A percentile compares a stretch with the other conserved stretches of the same genome.
phyloP scores from a whole-genome alignment of 2,329 filamentous ascomycete species.

The Rhinocladiella mackenziei region DNA sequence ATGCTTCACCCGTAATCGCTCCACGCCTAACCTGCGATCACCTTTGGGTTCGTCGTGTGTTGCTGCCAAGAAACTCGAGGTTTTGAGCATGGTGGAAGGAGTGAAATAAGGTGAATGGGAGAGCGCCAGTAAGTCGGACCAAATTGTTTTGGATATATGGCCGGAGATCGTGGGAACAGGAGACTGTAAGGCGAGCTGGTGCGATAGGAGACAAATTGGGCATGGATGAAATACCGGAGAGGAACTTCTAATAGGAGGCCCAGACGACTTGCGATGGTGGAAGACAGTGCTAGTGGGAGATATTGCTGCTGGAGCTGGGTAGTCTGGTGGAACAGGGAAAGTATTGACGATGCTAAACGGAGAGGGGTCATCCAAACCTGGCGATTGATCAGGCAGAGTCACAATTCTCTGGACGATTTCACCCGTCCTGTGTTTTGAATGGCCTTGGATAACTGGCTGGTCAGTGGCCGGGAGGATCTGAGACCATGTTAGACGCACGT shows the following conservation, averaged over 20 bases:
- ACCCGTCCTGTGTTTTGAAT: constrained; percentile 1
- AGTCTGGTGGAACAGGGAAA: constrained; percentile 25
- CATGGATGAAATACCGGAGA: constrained; percentile 24
- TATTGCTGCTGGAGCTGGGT: constrained; percentile 15
- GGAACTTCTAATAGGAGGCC: constrained; percentile 16
- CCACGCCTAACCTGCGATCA: constrained; percentile 45
- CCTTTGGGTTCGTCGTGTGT: constrained; percentile 52
- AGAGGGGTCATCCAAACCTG: not conserved
- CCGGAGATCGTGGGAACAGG: no score
- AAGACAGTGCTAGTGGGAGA: constrained; percentile 24
- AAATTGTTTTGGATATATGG: constrained; percentile 49
- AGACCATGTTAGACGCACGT: constrained; percentile 20
- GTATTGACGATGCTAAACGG: constrained; percentile 8
- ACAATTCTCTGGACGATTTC: constrained; percentile 11
- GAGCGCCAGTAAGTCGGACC: constrained; percentile 39
- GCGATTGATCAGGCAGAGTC: constrained; percentile 13
- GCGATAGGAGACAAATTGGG: constrained; percentile 18
- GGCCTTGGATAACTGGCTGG: constrained; percentile 6
- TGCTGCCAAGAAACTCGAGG: constrained; percentile 53
- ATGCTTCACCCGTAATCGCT: constrained; percentile 40
- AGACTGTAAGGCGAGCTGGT: constrained; percentile 31
- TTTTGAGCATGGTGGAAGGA: constrained; percentile 51
- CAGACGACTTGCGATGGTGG: constrained; percentile 8
- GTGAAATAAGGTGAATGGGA: constrained; percentile 51
- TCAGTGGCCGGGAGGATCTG: constrained; percentile 15